A percentile compares a stretch with the other conserved stretches of the same genome.
These are phyloP conservation scores for Ceratorhiza oryzae-sativae DNA, from an alignment of 1,284 basidiomycete genomes.

Conservation along the genomic window DNA sequence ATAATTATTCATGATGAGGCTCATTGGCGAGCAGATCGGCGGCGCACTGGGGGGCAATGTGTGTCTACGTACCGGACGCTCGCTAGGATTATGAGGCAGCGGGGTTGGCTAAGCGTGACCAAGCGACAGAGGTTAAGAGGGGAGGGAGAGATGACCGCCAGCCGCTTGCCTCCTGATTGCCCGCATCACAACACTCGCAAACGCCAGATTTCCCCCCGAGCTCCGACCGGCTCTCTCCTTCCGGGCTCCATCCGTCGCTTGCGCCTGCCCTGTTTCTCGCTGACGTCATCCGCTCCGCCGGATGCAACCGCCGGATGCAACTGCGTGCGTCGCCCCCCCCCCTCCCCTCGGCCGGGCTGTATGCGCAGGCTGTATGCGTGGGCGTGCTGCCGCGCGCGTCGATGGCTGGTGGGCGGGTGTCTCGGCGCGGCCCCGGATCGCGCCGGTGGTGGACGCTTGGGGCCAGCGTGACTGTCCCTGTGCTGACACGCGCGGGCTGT, in stretches of 20 bases:
- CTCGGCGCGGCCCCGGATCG: too few relatives aligned
- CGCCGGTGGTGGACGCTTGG: too few relatives aligned
- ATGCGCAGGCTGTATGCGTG: too few relatives aligned
- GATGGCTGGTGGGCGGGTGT: too few relatives aligned
- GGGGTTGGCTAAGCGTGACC: conserved; percentile 38
- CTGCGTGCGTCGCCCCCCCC: neutral
- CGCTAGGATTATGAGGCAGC: conserved; percentile 34
- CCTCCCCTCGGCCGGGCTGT: neutral
- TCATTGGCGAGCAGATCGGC: conserved; percentile 35
- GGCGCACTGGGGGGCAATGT: conserved; percentile 24
- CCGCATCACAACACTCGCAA: conserved; percentile 14
- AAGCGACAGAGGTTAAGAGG: conserved; percentile 34
- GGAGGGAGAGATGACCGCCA: conserved; percentile 11
- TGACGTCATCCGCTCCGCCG: neutral
- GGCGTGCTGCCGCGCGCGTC: too few relatives aligned
- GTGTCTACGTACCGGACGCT: conserved; percentile 9
- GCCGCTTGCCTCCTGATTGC: conserved; percentile 24
- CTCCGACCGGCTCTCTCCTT: conserved; percentile 23
- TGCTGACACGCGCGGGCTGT: conserved; percentile 26
- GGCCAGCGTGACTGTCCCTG: too few relatives aligned
- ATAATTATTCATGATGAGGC: conserved; percentile 27
- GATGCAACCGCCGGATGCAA: neutral
- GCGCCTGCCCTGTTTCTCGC: conserved; percentile 1
- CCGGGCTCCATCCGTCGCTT: neutral
- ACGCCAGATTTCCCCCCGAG: neutral